These are phyloP conservation scores for Saccharomycopsis capsularis DNA, from an alignment of 805 yeast species.

Conservation along the genomic window DNA sequence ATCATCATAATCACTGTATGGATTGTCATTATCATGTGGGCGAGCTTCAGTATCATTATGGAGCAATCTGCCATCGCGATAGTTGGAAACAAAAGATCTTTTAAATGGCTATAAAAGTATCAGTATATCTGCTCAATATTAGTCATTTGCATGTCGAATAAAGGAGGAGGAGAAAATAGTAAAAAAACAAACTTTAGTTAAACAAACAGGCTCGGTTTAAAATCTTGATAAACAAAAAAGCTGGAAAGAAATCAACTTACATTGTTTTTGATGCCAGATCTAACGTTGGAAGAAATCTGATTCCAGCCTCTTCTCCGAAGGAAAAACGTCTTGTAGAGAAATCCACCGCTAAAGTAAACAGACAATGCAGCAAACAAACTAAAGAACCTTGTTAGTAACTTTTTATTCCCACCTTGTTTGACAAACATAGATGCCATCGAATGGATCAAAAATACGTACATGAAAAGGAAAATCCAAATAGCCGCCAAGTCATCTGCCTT, in stretches of 20 bases:
- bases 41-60: background rate
- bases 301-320: slow-evolving; percentile 15
- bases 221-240: background rate
- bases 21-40: background rate
- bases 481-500: slow-evolving; percentile 58
- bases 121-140: slow-evolving; percentile 2
- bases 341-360: slow-evolving; percentile 39
- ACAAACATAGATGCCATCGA: slow-evolving; percentile 33
- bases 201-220: background rate
- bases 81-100: slow-evolving; percentile 5
- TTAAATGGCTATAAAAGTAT: slow-evolving; percentile 5
- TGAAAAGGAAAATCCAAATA: slow-evolving; percentile 56
- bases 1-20: slow-evolving; percentile 1
- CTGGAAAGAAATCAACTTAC: slow-evolving; percentile 12
- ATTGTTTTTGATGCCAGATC: slow-evolving; percentile 12
- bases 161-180: background rate
- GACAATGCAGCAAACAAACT: slow-evolving; percentile 33
- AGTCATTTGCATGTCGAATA: background rate
- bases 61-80: slow-evolving; percentile 2
- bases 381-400: slow-evolving; percentile 25
- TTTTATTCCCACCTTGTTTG: too few relatives aligned
- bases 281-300: slow-evolving; percentile 3
- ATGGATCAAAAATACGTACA: slow-evolving; percentile 35
- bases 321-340: slow-evolving; percentile 26
- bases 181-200: background rate